These are phyloP conservation scores for Phaeolepiota aurea DNA, from an alignment of 768 basidiomycete genomes.

Conservation along the genomic window DNA sequence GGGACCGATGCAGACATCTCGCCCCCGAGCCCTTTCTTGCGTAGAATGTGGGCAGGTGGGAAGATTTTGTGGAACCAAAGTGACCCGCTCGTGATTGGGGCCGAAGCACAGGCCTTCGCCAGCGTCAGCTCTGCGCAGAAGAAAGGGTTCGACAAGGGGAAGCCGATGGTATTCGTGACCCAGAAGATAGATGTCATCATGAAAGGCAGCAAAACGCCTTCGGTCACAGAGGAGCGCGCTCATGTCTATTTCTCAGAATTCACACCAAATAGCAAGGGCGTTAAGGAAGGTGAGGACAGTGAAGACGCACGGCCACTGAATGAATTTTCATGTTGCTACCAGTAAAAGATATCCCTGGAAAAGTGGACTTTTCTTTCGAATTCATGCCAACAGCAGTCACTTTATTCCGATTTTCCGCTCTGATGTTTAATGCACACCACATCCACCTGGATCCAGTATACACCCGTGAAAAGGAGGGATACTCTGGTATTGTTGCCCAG, in stretches of 20 bases:
- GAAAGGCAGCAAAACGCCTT: constrained; percentile 33
- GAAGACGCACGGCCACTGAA: background rate
- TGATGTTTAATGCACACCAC: constrained; percentile 80
- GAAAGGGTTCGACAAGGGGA: constrained; percentile 55
- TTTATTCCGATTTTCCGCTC: constrained; percentile 78
- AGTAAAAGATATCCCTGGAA: constrained; percentile 28
- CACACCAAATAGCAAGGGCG: constrained; percentile 16
- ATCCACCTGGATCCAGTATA: constrained; percentile 80
- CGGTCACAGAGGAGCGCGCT: constrained; percentile 52
- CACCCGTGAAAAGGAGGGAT: constrained; percentile 59
- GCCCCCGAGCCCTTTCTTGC: constrained; percentile 64
- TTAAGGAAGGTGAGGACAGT: constrained; percentile 34
- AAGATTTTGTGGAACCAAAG: constrained; percentile 50
- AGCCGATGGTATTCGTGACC: constrained; percentile 71
- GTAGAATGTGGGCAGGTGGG: constrained; percentile 81
- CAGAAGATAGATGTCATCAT: constrained; percentile 48
- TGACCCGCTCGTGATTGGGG: constrained; percentile 44
- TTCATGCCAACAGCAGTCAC: constrained; percentile 64
- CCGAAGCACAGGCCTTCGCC: constrained; percentile 37
- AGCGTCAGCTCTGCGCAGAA: constrained; percentile 44
- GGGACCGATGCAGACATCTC: constrained; percentile 68
- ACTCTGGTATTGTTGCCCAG: constrained; percentile 41
- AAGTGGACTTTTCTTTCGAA: constrained; percentile 50
- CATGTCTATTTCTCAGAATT: constrained; percentile 49
- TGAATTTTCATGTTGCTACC: background rate